A percentile compares a stretch with the other conserved stretches of the same genome.
Evolutionary conservation across 352 stramenopile species (phyloP).

Genomic region (Phytophthora crassamura): DNA sequence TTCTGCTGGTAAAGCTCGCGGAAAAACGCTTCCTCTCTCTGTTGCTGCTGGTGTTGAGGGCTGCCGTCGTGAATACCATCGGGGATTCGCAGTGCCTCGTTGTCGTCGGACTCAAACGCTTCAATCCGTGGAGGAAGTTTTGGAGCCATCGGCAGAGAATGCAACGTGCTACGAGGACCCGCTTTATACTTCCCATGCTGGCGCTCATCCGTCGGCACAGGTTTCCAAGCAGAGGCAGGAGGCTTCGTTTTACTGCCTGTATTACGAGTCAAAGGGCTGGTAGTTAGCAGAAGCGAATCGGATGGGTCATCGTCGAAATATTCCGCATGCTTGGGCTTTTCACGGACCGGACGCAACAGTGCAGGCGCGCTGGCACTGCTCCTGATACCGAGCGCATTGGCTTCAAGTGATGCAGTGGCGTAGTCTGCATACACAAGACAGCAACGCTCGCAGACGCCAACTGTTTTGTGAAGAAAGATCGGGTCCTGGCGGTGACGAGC

Average conservation of each 20-base stretch:
- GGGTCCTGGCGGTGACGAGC: slow-evolving; percentile 90
- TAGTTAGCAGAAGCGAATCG: slow-evolving; percentile 36
- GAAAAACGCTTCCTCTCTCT: slow-evolving; percentile 78
- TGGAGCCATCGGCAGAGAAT: slow-evolving; percentile 51
- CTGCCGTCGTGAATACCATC: slow-evolving; percentile 23
- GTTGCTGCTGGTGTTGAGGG: slow-evolving; percentile 28
- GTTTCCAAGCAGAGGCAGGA: slow-evolving; percentile 65
- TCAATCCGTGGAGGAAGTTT: slow-evolving; percentile 70
- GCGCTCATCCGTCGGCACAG: slow-evolving; percentile 41
- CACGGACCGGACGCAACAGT: slow-evolving; percentile 65
- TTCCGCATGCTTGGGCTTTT: slow-evolving; percentile 56
- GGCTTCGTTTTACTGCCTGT: slow-evolving; percentile 41
- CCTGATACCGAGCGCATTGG: slow-evolving; percentile 60
- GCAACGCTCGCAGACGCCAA: slow-evolving; percentile 92
- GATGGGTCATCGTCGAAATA: slow-evolving; percentile 43
- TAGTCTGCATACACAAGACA: slow-evolving; percentile 95
- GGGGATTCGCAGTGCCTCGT: slow-evolving; percentile 34
- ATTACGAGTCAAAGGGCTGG: slow-evolving; percentile 8
- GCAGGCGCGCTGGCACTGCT: slow-evolving; percentile 57
- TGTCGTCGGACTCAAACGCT: slow-evolving; percentile 51
- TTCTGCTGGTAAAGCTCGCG: slow-evolving; percentile 73
- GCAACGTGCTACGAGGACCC: slow-evolving; percentile 35
- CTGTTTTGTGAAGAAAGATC: slow-evolving; percentile 95
- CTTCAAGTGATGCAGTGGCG: slow-evolving; percentile 71
- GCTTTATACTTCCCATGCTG: slow-evolving; percentile 22